Evolutionary conservation across 169 alveolate species (phyloP).

Genomic region (Plasmodium relictum): DNA sequence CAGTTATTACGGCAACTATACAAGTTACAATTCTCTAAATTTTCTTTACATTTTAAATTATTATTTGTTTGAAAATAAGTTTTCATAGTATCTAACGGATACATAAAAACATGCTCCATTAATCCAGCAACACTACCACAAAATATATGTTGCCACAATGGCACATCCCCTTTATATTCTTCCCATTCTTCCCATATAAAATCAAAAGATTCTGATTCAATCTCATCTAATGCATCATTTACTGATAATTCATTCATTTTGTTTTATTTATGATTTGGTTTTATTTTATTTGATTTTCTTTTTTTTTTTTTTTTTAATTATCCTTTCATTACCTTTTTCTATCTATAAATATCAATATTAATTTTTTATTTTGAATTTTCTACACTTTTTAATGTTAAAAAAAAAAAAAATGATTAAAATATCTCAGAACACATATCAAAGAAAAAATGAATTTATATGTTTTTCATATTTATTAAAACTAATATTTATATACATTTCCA

Average conservation of each 20-base stretch:
- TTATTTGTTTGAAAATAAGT: conserved; percentile 89
- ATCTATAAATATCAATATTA: neutral
- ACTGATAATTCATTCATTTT: conserved; percentile 54
- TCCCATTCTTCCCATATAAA: conserved; percentile 80
- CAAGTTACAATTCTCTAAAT: conserved; percentile 12
- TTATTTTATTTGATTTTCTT: neutral
- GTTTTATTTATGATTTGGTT: neutral
- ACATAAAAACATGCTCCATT: conserved; percentile 96
- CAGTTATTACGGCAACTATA: conserved; percentile 6
- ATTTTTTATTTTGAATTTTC: neutral
- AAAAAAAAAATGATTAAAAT: neutral
- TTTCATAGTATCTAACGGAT: conserved; percentile 97
- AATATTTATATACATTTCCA: too few relatives aligned
- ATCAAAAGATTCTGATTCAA: conserved; percentile 69
- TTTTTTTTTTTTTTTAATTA: neutral
- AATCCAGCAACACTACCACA: conserved; percentile 99
- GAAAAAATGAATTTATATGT: too few relatives aligned
- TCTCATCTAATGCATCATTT: conserved; percentile 59
- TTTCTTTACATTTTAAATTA: conserved; percentile 20
- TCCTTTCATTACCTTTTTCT: neutral
- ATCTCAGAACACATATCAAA: too few relatives aligned
- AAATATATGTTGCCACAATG: conserved; percentile 93
- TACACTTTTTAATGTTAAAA: neutral
- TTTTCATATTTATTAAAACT: too few relatives aligned
- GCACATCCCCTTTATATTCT: conserved; percentile 89